Evolutionary conservation across 371 early-diverging fungal genomes (phyloP).

Genomic region (Cokeromyces recurvatus): DNA sequence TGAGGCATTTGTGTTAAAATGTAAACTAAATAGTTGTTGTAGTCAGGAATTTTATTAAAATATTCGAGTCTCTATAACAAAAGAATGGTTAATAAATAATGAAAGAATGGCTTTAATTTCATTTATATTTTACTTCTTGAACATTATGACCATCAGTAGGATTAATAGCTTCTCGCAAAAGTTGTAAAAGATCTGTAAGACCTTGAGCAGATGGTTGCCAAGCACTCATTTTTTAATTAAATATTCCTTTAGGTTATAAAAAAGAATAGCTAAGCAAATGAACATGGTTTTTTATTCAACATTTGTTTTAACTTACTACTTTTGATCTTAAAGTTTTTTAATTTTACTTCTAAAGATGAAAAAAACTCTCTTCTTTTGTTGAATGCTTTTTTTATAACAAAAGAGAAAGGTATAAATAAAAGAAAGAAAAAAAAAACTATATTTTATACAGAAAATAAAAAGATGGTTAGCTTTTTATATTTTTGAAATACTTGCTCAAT

Average conservation of each 20-base stretch:
- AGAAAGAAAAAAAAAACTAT: no score
- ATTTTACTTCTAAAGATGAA: no score
- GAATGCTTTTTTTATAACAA: no score
- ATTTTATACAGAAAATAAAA: no score
- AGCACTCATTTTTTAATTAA: slow-evolving; percentile 35
- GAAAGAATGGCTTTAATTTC: background rate
- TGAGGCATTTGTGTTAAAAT: slow-evolving; percentile 75
- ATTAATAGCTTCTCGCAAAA: slow-evolving; percentile 43
- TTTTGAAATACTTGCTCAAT: no score
- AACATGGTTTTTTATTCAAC: no score
- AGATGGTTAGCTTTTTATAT: no score
- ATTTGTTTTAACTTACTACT: no score
- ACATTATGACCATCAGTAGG: slow-evolving; percentile 40
- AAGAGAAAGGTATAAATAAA: no score
- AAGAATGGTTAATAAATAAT: background rate
- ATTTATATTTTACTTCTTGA: slow-evolving; percentile 39
- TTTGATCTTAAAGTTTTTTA: no score
- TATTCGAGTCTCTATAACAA: slow-evolving; percentile 71
- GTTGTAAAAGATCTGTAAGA: slow-evolving; percentile 43
- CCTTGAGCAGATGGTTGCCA: slow-evolving; percentile 51
- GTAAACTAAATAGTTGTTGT: slow-evolving; percentile 83
- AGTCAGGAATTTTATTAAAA: slow-evolving; percentile 83
- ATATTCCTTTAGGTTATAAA: background rate
- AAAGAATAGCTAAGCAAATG: background rate
- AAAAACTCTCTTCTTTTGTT: no score